Base-by-base conservation (phyloP, 495 filamentous ascomycete genomes). In the Aspergillus cavernicola region DNA sequence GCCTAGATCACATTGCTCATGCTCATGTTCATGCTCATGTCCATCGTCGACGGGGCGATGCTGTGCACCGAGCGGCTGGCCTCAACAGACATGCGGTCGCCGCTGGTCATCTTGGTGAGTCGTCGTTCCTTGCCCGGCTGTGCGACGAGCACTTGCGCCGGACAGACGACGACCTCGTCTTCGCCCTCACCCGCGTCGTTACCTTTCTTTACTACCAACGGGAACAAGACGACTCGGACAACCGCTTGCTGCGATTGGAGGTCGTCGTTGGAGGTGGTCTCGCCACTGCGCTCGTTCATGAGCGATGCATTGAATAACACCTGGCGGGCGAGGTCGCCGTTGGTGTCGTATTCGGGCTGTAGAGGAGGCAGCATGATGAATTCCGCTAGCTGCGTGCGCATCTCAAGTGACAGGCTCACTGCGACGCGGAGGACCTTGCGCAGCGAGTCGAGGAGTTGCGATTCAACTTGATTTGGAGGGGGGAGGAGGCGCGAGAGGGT, bases 321-420 rank as follows among this genome's bases (percentile, higher is more conserved):
- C 38, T 90, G 87, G 33, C 85, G 87, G 28, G 79, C 78, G 15
- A 97, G 81, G 60, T 96, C 92, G 60, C 93, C 93, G 55, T 90
- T 86, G 56, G 84, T 86, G 69, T 97, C 92, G 72, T 93, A 97
- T 62, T 96, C 90, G 10, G 95, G 92, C 57, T 91, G 89, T n/a
- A 95, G 77, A 8, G 93, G 92, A 4, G 92, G 92, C 6, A 96
- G 84, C 92, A 98, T 97, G 69, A 93, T 90, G 70, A 92, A 98
- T 68, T 97, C 92, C 15, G 93, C 90, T 12, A 91, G 79, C 66
- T 98, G 93, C 15, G 86, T 92, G 58, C 93, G 89, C 95, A 98
- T 97, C 75, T 97, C 90, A 56, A 97, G 83, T 3, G 91, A 89
- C 4, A 98, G 78, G 36, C 85, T 85, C 29, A 92, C 92, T 0